Evolutionary conservation across 2,329 filamentous ascomycete genomes (phyloP).

Genomic region (Hypoxylon sp.): DNA sequence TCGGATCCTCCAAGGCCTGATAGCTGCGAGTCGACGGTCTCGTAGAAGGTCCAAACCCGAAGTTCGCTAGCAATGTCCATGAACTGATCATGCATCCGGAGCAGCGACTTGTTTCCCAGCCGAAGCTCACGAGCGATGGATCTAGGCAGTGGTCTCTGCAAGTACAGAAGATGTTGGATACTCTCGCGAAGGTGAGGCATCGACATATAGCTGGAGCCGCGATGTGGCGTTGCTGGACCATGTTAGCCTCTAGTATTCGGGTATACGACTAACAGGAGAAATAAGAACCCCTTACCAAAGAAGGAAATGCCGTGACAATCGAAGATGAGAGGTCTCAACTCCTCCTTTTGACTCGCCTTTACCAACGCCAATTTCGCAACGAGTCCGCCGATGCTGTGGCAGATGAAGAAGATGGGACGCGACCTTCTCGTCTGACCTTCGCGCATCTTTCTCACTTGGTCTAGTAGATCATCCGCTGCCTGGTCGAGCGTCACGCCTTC

Average conservation of each 20-base stretch:
- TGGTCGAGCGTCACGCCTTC: constrained; percentile 54
- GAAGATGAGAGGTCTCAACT: constrained; percentile 56
- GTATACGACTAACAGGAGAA: too few relatives aligned
- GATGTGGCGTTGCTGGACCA: constrained; percentile 63
- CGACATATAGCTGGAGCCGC: constrained; percentile 69
- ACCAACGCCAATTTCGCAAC: constrained; percentile 65
- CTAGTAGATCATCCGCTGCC: constrained; percentile 57
- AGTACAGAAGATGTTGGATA: constrained; percentile 60
- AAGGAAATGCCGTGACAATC: constrained; percentile 69
- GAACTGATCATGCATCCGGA: constrained; percentile 63
- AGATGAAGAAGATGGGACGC: constrained; percentile 66
- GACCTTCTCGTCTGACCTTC: constrained; percentile 42
- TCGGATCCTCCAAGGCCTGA: constrained; percentile 52
- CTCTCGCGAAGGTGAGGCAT: constrained; percentile 63
- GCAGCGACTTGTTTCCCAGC: constrained; percentile 58
- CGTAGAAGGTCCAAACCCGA: constrained; percentile 69
- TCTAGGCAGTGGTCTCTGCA: constrained; percentile 59
- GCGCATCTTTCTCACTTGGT: constrained; percentile 51
- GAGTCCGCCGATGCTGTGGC: constrained; percentile 67
- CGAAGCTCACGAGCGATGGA: constrained; percentile 60
- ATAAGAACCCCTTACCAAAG: constrained; percentile 54
- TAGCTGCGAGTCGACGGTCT: constrained; percentile 67
- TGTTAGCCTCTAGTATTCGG: constrained; percentile 20
- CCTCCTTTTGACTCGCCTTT: constrained; percentile 51
- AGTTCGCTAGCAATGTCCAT: constrained; percentile 64